phyloP scores from a whole-genome alignment of 163 green algal species.

The Trebouxiophyceae sp. region DNA sequence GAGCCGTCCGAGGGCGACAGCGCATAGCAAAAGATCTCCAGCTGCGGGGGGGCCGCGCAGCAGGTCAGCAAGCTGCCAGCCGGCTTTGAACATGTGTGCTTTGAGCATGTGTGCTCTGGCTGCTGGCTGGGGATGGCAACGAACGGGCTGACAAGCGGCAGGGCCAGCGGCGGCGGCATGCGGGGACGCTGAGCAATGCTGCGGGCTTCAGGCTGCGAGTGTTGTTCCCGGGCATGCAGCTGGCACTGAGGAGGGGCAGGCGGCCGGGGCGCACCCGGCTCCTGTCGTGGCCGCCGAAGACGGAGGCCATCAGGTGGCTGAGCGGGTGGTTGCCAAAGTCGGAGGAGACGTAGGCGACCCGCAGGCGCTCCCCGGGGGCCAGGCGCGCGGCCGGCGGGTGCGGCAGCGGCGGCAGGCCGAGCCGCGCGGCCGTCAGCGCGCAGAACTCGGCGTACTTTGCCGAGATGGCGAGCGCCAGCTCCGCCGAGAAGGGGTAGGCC shows the following conservation, averaged over 20 bases:
- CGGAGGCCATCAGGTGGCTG: slow-evolving; percentile 80
- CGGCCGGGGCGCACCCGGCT: slow-evolving; percentile 10
- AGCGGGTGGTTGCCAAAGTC: slow-evolving; percentile 93
- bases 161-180: no score
- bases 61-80: no score
- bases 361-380: slow-evolving; percentile 42
- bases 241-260: no score
- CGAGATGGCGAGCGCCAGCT: slow-evolving; percentile 50
- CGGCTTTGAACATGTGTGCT: no score
- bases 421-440: slow-evolving; percentile 27
- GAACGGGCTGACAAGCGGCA: no score
- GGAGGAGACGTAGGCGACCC: slow-evolving; percentile 71
- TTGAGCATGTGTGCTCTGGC: no score
- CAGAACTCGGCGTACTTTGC: slow-evolving; percentile 56
- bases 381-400: slow-evolving; percentile 45
- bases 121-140: no score
- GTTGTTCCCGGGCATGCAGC: no score
- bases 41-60: no score
- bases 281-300: slow-evolving; percentile 75
- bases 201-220: no score
- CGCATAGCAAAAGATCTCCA: slow-evolving; percentile 84
- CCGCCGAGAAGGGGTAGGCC: slow-evolving; percentile 69
- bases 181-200: no score
- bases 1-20: slow-evolving; percentile 60
- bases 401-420: slow-evolving; percentile 34